Percentiles rank a stretch among this genome's conserved stretches.
Conservation (phyloP, 192 early-diverging fungal genomes). For the Coemansia sp. region DNA sequence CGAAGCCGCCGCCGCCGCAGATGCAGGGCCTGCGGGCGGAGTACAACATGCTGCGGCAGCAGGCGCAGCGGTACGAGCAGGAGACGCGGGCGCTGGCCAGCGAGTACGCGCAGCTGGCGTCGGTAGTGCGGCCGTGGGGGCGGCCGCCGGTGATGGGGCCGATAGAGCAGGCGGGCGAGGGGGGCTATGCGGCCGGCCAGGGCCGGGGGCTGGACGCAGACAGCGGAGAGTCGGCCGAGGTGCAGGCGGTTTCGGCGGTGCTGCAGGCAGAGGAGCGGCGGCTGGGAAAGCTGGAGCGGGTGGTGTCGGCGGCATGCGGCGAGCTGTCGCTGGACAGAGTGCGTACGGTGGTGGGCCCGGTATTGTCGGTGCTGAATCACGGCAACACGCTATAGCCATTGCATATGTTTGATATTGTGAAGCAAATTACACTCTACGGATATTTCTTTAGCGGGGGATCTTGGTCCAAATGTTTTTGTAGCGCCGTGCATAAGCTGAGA, state of each 20-base stretch:
- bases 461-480: neutral
- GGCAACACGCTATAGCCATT: slow-evolving; percentile 29
- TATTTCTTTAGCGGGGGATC: neutral
- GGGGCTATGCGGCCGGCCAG: neutral
- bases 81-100: slow-evolving; percentile 21
- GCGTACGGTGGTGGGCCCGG: slow-evolving; percentile 47
- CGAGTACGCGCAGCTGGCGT: slow-evolving; percentile 42
- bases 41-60: slow-evolving; percentile 21
- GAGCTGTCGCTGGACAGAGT: slow-evolving; percentile 50
- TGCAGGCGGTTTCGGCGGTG: slow-evolving; percentile 25
- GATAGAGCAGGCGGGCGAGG: slow-evolving; percentile 9
- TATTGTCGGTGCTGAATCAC: slow-evolving; percentile 49
- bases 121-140: slow-evolving; percentile 35
- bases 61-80: slow-evolving; percentile 17
- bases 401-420: neutral
- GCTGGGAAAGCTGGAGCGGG: slow-evolving; percentile 51
- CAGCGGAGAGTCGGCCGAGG: slow-evolving; percentile 23
- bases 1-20: neutral
- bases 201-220: slow-evolving; percentile 1
- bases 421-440: too few relatives aligned
- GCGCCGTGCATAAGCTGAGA: too few relatives aligned
- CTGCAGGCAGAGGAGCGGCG: slow-evolving; percentile 39
- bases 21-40: slow-evolving; percentile 25
- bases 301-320: slow-evolving; percentile 49
- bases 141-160: slow-evolving; percentile 15